Conservation (phyloP, 352 stramenopile genomes). For the Globisporangium acanthophoron region DNA sequence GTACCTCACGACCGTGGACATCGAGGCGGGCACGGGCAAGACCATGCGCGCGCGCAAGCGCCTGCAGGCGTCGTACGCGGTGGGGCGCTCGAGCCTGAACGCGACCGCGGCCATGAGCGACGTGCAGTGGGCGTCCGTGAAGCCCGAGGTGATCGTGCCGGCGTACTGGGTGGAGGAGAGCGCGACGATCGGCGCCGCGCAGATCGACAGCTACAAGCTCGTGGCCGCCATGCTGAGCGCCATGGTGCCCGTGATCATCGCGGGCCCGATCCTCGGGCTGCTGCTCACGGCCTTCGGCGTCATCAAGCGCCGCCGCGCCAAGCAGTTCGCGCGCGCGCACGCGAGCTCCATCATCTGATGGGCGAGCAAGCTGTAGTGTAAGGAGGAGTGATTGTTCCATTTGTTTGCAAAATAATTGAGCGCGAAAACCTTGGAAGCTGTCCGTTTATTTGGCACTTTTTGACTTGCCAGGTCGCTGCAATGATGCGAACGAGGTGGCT, state of each 20-base stretch:
- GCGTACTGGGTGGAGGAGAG: constrained; percentile 57
- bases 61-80: constrained; percentile 47
- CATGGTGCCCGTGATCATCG: constrained; percentile 55
- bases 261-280: constrained; percentile 42
- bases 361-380: neutral
- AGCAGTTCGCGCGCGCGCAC: constrained; percentile 16
- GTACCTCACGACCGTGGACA: constrained; percentile 61
- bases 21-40: constrained; percentile 61
- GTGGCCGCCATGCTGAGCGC: constrained; percentile 36
- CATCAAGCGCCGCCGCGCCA: constrained; percentile 34
- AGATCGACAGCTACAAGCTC: constrained; percentile 45
- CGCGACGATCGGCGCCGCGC: constrained; percentile 28
- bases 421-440: neutral
- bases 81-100: constrained; percentile 36
- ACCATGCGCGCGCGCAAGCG: constrained; percentile 65
- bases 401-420: neutral
- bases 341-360: constrained; percentile 29
- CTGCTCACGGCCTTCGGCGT: constrained; percentile 31
- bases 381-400: neutral
- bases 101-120: constrained; percentile 48
- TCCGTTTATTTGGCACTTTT: constrained; percentile 1
- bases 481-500: constrained; percentile 12
- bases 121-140: constrained; percentile 45
- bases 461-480: neutral
- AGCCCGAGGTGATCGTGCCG: constrained; percentile 50